Evolutionary conservation across 768 basidiomycete genomes (phyloP), one percentile per base, ranked within the genome.

Genomic region (Agaricus bisporus): DNA sequence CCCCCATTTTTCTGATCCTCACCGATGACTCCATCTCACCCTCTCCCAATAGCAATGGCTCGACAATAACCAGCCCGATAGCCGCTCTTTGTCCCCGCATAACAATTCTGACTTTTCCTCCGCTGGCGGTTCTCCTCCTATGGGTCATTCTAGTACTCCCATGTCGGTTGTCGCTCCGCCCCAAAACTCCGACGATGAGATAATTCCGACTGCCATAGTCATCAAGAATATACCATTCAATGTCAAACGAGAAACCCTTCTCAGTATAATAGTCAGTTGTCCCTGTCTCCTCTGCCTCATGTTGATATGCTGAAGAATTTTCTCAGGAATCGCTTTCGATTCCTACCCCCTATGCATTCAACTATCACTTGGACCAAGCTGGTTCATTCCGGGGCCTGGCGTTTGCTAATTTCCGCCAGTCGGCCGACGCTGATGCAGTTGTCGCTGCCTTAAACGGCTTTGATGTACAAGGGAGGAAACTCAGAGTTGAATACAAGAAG

Each of bases 211-310:
- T 9, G 97, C 97, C 51, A 98, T 99, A 65, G 97, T 99, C 66
- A 98, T 99, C 71, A 99, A 99, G 83, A 98, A 98, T 77, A 99
- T 99, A 74, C 95, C 95, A 60, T 99, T 99, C 79, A 94, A 94
- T 64, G 93, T 98, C 60, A 91, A 94, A 73, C 86, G 91, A 65
- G 95, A 98, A 74, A 91, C 91, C 41, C 82, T 99, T 61, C 84
- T 98, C 64, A 87, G 89, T 73, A 93, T 98, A 68, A 98, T 99
- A 68, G 95, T 95, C 54, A 59, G 91, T 81, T 53, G 77, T 29
- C 45, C 41, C 46, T 58, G 49, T 15, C 32, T 45, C 52, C 51
- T 18, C 54, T 43, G 46, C 57, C 49, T 36, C 15, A 44, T 59
- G 41, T 25, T 41, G 17, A 18, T 20, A 25, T 42, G 20, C 28